A percentile compares a stretch with the other conserved stretches of the same genome.
Evolutionary conservation across 768 basidiomycete genomes (phyloP).

Genomic region (Pulveroboletus sp.): DNA sequence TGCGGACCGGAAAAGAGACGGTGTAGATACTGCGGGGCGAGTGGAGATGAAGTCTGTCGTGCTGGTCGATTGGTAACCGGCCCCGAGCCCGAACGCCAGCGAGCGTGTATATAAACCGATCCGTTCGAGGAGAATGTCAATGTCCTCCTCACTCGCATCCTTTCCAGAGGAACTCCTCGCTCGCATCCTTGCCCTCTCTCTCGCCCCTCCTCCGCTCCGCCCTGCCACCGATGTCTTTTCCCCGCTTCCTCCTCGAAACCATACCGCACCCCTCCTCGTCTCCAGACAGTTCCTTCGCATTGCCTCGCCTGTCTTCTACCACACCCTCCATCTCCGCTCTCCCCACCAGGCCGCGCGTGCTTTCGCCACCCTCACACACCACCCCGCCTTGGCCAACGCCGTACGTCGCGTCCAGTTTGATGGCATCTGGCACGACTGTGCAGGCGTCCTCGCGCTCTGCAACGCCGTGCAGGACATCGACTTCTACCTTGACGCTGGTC

Average conservation of each 20-base stretch:
- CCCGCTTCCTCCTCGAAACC: constrained; percentile 14
- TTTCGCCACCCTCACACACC: constrained; percentile 32
- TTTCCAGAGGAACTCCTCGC: constrained; percentile 44
- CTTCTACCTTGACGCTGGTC: constrained; percentile 29
- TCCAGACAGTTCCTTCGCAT: constrained; percentile 52
- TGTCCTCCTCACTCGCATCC: constrained; percentile 17
- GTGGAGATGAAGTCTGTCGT: too few relatives aligned
- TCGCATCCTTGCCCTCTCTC: constrained; percentile 37
- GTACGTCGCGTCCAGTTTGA: constrained; percentile 41
- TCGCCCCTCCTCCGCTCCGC: constrained; percentile 23
- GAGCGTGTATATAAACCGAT: constrained; percentile 7
- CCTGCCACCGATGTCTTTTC: constrained; percentile 20
- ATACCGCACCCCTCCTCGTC: constrained; percentile 45
- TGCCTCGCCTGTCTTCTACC: constrained; percentile 53
- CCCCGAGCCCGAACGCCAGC: too few relatives aligned
- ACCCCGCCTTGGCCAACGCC: constrained; percentile 35
- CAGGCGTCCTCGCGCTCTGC: constrained; percentile 33
- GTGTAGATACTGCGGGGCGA: not conserved
- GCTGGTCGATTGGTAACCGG: too few relatives aligned
- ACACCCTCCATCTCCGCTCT: constrained; percentile 43
- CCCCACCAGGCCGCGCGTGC: constrained; percentile 36
- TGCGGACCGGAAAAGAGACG: not conserved
- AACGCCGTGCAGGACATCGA: constrained; percentile 37
- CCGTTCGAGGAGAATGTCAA: constrained; percentile 4
- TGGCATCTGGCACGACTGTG: constrained; percentile 39